phyloP scores from a whole-genome alignment of 2,329 filamentous ascomycete species.

The Monosporascus ibericus region DNA sequence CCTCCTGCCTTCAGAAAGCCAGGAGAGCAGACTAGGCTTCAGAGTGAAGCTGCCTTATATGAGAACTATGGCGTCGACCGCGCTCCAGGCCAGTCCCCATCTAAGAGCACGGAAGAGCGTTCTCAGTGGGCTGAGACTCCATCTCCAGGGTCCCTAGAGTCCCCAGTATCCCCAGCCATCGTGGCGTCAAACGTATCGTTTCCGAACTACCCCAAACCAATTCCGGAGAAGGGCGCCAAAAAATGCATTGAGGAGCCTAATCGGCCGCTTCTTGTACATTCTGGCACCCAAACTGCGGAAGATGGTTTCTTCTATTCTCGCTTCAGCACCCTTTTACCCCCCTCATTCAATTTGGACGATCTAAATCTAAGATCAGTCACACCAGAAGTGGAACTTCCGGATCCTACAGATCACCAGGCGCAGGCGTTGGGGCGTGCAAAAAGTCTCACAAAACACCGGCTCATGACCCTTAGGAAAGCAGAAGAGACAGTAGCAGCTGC shows the following conservation, averaged over 20 bases:
- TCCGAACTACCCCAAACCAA: slow-evolving; percentile 13
- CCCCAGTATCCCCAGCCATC: neutral
- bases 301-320: slow-evolving; percentile 5
- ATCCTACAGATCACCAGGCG: slow-evolving; percentile 32
- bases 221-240: slow-evolving; percentile 8
- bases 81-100: too few species aligned
- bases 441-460: slow-evolving; percentile 39
- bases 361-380: slow-evolving; percentile 34
- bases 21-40: too few species aligned
- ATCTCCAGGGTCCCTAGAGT: neutral
- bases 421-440: slow-evolving; percentile 34
- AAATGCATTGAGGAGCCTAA: slow-evolving; percentile 14
- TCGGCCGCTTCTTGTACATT: slow-evolving; percentile 18
- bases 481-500: slow-evolving; percentile 50
- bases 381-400: slow-evolving; percentile 41
- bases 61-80: too few species aligned
- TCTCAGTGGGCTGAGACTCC: neutral
- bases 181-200: slow-evolving; percentile 8
- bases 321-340: slow-evolving; percentile 9
- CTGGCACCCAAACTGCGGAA: slow-evolving; percentile 24
- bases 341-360: slow-evolving; percentile 16
- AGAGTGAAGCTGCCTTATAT: too few species aligned
- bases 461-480: slow-evolving; percentile 37
- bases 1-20: too few species aligned
- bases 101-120: too few species aligned